These are phyloP conservation scores for Mortierella antarctica DNA, from an alignment of 192 early-diverging fungal genomes.

Conservation along the genomic window DNA sequence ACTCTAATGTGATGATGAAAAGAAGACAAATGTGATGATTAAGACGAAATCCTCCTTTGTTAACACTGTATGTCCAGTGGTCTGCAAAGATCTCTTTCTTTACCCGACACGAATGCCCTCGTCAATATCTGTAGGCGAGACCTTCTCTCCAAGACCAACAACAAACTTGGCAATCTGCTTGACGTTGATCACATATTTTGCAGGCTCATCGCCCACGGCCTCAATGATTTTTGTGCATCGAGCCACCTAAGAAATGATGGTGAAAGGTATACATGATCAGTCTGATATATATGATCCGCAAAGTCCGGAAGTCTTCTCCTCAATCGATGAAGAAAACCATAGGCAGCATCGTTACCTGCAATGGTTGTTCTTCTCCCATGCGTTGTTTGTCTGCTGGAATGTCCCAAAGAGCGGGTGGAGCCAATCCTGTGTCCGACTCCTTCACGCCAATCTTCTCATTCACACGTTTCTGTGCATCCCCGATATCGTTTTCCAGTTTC, in stretches of 20 bases:
- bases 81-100: too few species aligned
- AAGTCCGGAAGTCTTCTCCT: neutral
- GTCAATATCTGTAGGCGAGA: conserved; percentile 99
- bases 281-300: neutral
- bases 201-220: conserved; percentile 86
- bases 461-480: conserved; percentile 97
- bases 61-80: too few species aligned
- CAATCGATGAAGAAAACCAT: neutral
- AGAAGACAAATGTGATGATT: neutral
- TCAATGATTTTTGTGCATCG: conserved; percentile 99
- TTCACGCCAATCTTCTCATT: conserved; percentile 99
- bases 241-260: conserved; percentile 73
- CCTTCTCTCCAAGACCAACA: conserved; percentile 94
- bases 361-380: conserved; percentile 94
- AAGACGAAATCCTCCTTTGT: neutral
- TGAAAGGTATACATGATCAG: too few species aligned
- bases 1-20: conserved; percentile 66
- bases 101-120: conserved; percentile 99
- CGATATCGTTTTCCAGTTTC: conserved; percentile 93
- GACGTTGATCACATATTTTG: conserved; percentile 99
- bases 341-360: conserved; percentile 67
- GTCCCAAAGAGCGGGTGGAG: conserved; percentile 98
- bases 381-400: conserved; percentile 98
- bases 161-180: conserved; percentile 99
- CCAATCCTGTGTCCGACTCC: conserved; percentile 98